A percentile compares a stretch with the other conserved stretches of the same genome.
Conservation (phyloP, 1,139 yeast species). For the Taphrina flavorubra region DNA sequence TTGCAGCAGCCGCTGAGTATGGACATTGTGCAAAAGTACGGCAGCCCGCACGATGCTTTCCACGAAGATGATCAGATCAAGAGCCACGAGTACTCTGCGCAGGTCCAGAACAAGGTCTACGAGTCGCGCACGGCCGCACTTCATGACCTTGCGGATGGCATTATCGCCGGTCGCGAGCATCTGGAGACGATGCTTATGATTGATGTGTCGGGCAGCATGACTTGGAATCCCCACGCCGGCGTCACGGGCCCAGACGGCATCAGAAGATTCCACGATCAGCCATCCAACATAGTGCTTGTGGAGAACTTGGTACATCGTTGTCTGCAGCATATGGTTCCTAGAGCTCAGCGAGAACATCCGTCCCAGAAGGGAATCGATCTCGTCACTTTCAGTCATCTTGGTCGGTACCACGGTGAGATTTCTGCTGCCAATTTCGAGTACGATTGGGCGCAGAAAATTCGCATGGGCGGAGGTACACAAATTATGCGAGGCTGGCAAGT, state of each 20-base stretch:
- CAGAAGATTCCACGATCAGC: slow-evolving; percentile 22
- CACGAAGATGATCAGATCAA: slow-evolving; percentile 20
- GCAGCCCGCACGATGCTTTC: slow-evolving; percentile 20
- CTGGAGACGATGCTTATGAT: slow-evolving; percentile 19
- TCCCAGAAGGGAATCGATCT: slow-evolving; percentile 10
- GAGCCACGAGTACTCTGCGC: slow-evolving; percentile 26
- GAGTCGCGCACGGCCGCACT: slow-evolving; percentile 23
- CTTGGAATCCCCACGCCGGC: slow-evolving; percentile 19
- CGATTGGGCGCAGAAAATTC: background rate
- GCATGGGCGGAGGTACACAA: slow-evolving; percentile 16
- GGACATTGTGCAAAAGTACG: slow-evolving; percentile 17
- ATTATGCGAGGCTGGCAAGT: slow-evolving; percentile 28
- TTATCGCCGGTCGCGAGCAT: slow-evolving; percentile 21
- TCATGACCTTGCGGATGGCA: slow-evolving; percentile 23
- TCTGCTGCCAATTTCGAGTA: slow-evolving; percentile 7
- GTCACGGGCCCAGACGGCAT: slow-evolving; percentile 20
- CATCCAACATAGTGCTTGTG: slow-evolving; percentile 17
- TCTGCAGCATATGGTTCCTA: slow-evolving; percentile 20
- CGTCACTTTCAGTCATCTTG: slow-evolving; percentile 13
- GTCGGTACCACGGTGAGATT: slow-evolving; percentile 12
- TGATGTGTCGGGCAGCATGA: slow-evolving; percentile 14
- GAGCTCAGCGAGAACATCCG: slow-evolving; percentile 22
- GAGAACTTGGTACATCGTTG: slow-evolving; percentile 22
- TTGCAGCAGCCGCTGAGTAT: slow-evolving; percentile 15
- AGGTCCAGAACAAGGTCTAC: slow-evolving; percentile 18